Evolutionary conservation across 2,329 filamentous ascomycete species (phyloP).

Genomic region (Diaporthe vexans): DNA sequence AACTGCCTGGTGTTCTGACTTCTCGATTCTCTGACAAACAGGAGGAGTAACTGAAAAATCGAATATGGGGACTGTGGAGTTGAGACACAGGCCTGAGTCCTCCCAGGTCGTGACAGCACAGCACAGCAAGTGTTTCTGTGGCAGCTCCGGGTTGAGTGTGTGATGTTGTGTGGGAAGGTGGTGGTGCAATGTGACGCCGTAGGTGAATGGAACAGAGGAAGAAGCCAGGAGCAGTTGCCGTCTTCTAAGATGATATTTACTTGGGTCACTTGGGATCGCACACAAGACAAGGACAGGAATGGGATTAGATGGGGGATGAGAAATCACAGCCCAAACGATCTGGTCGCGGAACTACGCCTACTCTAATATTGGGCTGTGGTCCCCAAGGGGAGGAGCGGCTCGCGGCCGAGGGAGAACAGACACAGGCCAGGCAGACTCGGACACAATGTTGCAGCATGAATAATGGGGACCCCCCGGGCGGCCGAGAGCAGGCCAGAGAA

Average conservation of each 20-base stretch:
- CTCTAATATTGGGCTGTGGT: slow-evolving; percentile 32
- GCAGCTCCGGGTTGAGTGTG: background rate
- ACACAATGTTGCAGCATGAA: slow-evolving; percentile 29
- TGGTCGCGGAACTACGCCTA: slow-evolving; percentile 35
- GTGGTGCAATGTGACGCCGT: background rate
- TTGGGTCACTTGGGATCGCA: slow-evolving; percentile 36
- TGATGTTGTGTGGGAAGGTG: background rate
- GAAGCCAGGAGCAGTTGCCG: background rate
- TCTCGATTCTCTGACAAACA: slow-evolving; percentile 18
- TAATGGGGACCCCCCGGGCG: slow-evolving; percentile 22
- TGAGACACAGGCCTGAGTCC: background rate
- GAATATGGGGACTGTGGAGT: slow-evolving; percentile 29
- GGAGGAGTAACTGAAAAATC: slow-evolving; percentile 22
- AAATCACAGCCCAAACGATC: slow-evolving; percentile 32
- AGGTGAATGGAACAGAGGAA: slow-evolving; percentile 1
- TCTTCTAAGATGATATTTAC: slow-evolving; percentile 23
- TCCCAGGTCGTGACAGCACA: background rate
- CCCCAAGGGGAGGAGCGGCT: slow-evolving; percentile 16
- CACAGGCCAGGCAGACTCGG: slow-evolving; percentile 20
- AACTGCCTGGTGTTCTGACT: background rate
- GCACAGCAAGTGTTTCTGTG: slow-evolving; percentile 15
- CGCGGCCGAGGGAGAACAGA: slow-evolving; percentile 6
- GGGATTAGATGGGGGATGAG: slow-evolving; percentile 22
- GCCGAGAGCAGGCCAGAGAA: slow-evolving; percentile 18
- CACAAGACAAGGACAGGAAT: slow-evolving; percentile 24